Conservation (phyloP, 2,329 filamentous ascomycete species). For the Macroventuria anomochaeta region DNA sequence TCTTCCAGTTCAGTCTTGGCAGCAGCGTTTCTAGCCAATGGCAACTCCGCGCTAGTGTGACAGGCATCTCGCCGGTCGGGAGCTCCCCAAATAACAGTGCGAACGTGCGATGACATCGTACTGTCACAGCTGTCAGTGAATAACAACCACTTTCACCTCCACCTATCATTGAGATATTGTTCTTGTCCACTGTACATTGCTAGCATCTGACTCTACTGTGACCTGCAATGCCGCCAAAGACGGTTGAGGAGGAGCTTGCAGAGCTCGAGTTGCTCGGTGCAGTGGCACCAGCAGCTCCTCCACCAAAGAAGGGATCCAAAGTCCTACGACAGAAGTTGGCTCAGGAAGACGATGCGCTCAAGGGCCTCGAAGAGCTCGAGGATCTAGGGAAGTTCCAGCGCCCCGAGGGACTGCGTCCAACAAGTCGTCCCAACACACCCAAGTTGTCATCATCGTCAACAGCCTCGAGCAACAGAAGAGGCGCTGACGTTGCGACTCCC, state of each 20-base stretch:
- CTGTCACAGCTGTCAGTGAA: background rate
- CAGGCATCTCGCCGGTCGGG: conserved; percentile 23
- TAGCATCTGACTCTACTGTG: conserved; percentile 1
- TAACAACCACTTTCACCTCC: background rate
- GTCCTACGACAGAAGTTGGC: conserved; percentile 52
- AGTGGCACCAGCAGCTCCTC: conserved; percentile 41
- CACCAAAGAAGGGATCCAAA: conserved; percentile 54
- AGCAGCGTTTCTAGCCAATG: conserved; percentile 31
- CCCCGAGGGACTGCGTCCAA: conserved; percentile 64
- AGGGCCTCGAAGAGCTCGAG: conserved; percentile 82
- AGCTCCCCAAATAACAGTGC: conserved; percentile 26
- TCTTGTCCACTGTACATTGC: background rate
- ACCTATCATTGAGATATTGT: background rate
- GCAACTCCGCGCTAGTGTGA: conserved; percentile 29
- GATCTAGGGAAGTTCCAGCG: conserved; percentile 57
- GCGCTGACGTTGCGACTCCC: conserved; percentile 45
- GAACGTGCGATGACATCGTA: conserved; percentile 12
- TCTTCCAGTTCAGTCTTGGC: conserved; percentile 35
- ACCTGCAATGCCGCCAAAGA: conserved; percentile 47
- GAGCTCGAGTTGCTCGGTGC: conserved; percentile 47
- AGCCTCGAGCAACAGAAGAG: conserved; percentile 49
- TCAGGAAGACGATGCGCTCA: conserved; percentile 74
- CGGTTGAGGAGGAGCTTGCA: conserved; percentile 57
- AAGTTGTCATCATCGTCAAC: conserved; percentile 61
- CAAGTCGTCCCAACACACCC: conserved; percentile 78